A percentile compares a stretch with the other conserved stretches of the same genome.
phyloP scores from a whole-genome alignment of 129 eudicot genomes.

The Flaveria ramosissima region DNA sequence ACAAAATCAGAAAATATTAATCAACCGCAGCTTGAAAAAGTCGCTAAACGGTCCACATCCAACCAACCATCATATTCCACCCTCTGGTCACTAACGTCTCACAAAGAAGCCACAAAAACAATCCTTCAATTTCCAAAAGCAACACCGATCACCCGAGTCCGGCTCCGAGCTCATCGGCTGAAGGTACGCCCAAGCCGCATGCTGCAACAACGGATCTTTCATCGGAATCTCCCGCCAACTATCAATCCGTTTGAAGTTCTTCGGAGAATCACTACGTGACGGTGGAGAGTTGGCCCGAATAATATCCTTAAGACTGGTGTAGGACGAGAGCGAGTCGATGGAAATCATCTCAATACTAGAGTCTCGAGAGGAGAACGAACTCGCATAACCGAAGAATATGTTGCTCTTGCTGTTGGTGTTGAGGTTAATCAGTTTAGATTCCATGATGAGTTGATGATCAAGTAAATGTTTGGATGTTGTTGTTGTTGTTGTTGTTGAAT shows the following conservation, averaged over 20 bases:
- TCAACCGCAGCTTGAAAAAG: conserved; percentile 31
- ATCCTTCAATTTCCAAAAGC: conserved; percentile 37
- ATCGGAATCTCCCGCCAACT: conserved; percentile 71
- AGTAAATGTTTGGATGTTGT: background rate
- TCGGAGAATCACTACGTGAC: conserved; percentile 29
- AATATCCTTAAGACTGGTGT: conserved; percentile 61
- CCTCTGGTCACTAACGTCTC: background rate
- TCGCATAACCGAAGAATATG: background rate
- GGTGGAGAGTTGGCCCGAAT: conserved; percentile 39
- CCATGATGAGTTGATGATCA: conserved; percentile 15
- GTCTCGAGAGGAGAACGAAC: background rate
- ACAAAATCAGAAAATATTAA: too few species aligned
- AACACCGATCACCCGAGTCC: conserved; percentile 4
- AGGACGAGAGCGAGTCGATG: conserved; percentile 38
- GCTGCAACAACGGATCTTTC: conserved; percentile 57
- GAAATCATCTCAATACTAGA: conserved; percentile 52
- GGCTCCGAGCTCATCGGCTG: conserved; percentile 47
- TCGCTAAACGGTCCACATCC: background rate
- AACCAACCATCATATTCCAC: background rate
- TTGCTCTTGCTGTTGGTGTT: background rate
- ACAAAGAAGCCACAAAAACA: conserved; percentile 40
- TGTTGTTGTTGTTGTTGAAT: background rate
- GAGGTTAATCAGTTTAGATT: background rate
- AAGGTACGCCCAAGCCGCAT: conserved; percentile 79
- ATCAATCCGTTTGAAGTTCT: conserved; percentile 29